A percentile compares a stretch with the other conserved stretches of the same genome.
phyloP scores from a whole-genome alignment of 2,329 filamentous ascomycete species.

The Fulvia fulva region DNA sequence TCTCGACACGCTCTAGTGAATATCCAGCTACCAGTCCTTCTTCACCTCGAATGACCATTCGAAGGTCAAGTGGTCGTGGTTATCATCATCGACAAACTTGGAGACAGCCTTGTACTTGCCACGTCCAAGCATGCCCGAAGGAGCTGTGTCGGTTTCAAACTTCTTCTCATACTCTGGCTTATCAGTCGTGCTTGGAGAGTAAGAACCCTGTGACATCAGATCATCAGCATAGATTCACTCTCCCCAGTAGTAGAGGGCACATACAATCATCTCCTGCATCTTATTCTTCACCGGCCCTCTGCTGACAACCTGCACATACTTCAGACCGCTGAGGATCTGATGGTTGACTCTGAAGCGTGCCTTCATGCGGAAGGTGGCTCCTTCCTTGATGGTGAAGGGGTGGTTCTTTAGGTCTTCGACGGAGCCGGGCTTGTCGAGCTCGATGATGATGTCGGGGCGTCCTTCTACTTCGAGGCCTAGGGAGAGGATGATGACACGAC shows the following conservation, averaged over 20 bases:
- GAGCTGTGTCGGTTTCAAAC: constrained; percentile 89
- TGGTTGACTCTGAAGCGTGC: constrained; percentile 94
- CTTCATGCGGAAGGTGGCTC: constrained; percentile 88
- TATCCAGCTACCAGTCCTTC: constrained; percentile 77
- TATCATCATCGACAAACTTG: constrained; percentile 92
- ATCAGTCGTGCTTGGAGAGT: constrained; percentile 86
- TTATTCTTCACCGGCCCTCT: constrained; percentile 84
- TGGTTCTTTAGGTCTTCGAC: constrained; percentile 78
- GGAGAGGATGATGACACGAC: constrained; percentile 88
- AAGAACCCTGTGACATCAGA: constrained; percentile 65
- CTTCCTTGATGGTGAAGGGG: constrained; percentile 97
- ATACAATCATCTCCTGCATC: constrained; percentile 95
- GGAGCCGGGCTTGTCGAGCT: constrained; percentile 70
- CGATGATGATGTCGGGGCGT: constrained; percentile 80
- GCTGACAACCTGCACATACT: constrained; percentile 94
- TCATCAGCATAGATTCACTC: not conserved
- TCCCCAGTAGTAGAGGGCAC: constrained; percentile 33
- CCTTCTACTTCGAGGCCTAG: constrained; percentile 82
- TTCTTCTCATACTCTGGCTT: constrained; percentile 83
- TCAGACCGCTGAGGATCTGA: constrained; percentile 88
- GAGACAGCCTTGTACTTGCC: constrained; percentile 87
- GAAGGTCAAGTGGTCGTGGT: constrained; percentile 83
- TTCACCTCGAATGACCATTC: constrained; percentile 95
- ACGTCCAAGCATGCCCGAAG: constrained; percentile 81
- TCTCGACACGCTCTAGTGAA: not conserved